These are phyloP conservation scores for Capronia coronata DNA, from an alignment of 2,329 filamentous ascomycete genomes.

Conservation along the genomic window DNA sequence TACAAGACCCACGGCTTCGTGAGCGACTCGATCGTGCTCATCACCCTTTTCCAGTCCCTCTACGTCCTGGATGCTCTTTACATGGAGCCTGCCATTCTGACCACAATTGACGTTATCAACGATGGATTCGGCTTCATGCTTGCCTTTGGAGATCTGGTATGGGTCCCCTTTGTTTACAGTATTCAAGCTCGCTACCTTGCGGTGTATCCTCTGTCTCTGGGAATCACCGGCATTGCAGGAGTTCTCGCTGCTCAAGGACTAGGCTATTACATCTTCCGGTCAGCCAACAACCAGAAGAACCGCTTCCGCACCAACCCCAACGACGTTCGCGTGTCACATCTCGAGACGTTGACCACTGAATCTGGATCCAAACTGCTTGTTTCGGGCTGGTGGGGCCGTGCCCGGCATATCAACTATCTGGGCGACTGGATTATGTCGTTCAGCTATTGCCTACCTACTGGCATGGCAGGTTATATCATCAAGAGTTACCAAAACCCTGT, in stretches of 20 bases:
- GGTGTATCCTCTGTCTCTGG: conserved; percentile 73
- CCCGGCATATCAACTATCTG: conserved; percentile 91
- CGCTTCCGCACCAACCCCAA: conserved; percentile 80
- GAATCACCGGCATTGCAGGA: conserved; percentile 56
- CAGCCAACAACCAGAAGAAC: conserved; percentile 94
- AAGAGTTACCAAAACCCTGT: conserved; percentile 43
- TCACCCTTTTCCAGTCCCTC: conserved; percentile 68
- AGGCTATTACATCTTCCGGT: conserved; percentile 88
- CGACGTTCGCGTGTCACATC: conserved; percentile 69
- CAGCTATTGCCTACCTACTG: conserved; percentile 83
- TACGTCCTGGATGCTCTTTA: conserved; percentile 81
- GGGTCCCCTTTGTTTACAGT: conserved; percentile 86
- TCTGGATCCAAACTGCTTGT: conserved; percentile 73
- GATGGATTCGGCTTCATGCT: conserved; percentile 97
- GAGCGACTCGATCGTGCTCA: conserved; percentile 77
- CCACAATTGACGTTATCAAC: conserved; percentile 87
- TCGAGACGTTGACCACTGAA: conserved; percentile 80
- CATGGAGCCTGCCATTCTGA: conserved; percentile 83
- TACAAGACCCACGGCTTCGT: conserved; percentile 77
- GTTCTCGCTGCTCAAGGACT: conserved; percentile 61
- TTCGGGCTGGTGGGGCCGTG: conserved; percentile 87
- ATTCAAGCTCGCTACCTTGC: conserved; percentile 79
- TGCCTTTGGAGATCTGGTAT: conserved; percentile 82
- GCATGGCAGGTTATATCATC: conserved; percentile 73
- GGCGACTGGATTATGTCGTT: conserved; percentile 93